Evolutionary conservation across 345 rosid genomes (phyloP), one percentile per base, ranked within the genome.

Genomic region (Brassica nigra): DNA sequence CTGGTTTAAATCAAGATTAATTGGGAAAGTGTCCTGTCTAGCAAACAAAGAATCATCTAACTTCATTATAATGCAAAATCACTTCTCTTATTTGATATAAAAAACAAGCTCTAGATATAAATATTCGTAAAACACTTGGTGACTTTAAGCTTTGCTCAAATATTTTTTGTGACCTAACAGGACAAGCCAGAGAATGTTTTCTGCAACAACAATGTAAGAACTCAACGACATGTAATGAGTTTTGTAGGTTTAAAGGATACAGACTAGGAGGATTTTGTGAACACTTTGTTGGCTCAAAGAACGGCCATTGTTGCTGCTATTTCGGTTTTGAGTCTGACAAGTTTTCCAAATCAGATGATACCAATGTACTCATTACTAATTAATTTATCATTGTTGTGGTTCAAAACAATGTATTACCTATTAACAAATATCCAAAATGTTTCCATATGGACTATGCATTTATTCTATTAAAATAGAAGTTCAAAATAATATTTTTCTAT

Each of bases 301-400:
- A 9, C 1, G 55, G 66, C 5, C 12, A 36, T 55, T 75, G 78
- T 75, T 75, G 78, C 5, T 75, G 78, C 42, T n/a, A 36, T 15
- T 8, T 23, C 62, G 7, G 39, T 36, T 58, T 58, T 65, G 28
- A 52, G 10, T 66, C 65, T 66, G 37, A 12, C 23, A 10, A 75
- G 2, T 54, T 36, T n/a, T 54, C 37, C 3, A 75, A 1, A 30
- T 47, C 70, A 5, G 8, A 23, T 33, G 55, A 23, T 66, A 66
- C 9, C 8, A 67, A 39, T 76, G 15, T 23, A 52, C 4, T 8
- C 23, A 33, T 33, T 33, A 33, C 3, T 63, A 66, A 9, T 6
- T 55, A 37, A 37, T 27, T 15, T 8, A 27, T n/a, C 33, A 75
- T 66, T 8, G 8, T 64, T 20, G 10, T 58, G 62, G 62, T 57